A percentile compares a stretch with the other conserved stretches of the same genome.
Evolutionary conservation across 2,329 filamentous ascomycete species (phyloP).

Genomic region (Aspergillus sp.): DNA sequence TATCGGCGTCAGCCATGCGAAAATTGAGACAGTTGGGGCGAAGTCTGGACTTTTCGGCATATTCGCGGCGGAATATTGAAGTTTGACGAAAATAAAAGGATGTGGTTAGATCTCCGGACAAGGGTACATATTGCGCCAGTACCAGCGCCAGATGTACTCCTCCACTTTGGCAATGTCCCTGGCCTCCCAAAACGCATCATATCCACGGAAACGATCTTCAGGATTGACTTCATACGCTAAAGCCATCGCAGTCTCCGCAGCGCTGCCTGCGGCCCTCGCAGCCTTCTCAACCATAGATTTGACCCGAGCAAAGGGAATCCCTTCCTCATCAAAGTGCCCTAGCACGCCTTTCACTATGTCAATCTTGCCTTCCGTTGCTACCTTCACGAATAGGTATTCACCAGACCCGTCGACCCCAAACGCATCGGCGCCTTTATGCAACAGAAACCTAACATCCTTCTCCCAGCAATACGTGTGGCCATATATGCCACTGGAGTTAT

Average conservation of each 20-base stretch:
- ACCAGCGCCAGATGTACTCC: background rate
- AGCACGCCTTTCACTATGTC: background rate
- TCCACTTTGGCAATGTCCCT: background rate
- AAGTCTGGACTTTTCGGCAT: too few relatives aligned
- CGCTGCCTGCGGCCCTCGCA: background rate
- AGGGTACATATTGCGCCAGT: background rate
- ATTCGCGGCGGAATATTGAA: too few relatives aligned
- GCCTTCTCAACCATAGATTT: background rate
- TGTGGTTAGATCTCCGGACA: background rate
- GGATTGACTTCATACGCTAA: too few relatives aligned
- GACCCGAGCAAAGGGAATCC: background rate
- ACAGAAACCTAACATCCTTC: background rate
- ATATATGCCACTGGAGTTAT: background rate
- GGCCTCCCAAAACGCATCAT: too few relatives aligned
- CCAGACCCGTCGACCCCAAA: background rate
- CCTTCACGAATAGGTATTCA: background rate
- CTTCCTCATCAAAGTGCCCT: background rate
- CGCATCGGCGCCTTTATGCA: background rate
- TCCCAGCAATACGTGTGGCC: too few relatives aligned
- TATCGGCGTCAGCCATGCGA: too few relatives aligned
- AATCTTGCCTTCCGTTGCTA: background rate
- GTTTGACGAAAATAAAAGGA: too few relatives aligned
- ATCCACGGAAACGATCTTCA: too few relatives aligned
- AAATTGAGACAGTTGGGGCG: too few relatives aligned
- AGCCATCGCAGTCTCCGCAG: too few relatives aligned